These are phyloP conservation scores for Aspergillus aculeatinus DNA, from an alignment of 2,329 filamentous ascomycete genomes.

Conservation along the genomic window DNA sequence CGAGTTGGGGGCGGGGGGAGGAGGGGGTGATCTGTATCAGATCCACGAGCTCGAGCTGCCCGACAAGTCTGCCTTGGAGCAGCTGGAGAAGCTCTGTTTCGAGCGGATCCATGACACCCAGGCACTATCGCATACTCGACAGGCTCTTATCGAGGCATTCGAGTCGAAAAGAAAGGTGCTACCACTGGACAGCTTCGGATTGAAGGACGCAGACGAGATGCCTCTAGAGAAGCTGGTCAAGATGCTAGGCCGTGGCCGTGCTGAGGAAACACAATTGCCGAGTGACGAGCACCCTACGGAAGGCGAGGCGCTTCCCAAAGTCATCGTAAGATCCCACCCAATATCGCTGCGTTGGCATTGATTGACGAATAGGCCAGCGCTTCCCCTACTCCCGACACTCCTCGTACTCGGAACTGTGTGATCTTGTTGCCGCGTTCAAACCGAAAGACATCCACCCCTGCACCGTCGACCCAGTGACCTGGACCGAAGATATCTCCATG, in stretches of 20 bases:
- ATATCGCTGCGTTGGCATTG: neutral
- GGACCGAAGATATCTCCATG: constrained; percentile 66
- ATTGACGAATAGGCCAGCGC: constrained; percentile 34
- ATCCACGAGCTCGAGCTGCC: constrained; percentile 64
- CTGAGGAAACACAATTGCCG: constrained; percentile 1
- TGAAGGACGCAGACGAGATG: constrained; percentile 40
- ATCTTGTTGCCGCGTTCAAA: constrained; percentile 65
- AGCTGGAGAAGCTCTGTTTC: constrained; percentile 55
- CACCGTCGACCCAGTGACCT: constrained; percentile 64
- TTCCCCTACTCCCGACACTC: constrained; percentile 92
- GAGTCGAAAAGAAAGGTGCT: constrained; percentile 35
- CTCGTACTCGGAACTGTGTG: constrained; percentile 75
- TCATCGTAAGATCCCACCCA: constrained; percentile 31
- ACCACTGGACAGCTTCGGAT: constrained; percentile 38
- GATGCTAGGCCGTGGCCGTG: constrained; percentile 29
- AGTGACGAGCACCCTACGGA: neutral
- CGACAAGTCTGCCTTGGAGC: constrained; percentile 48
- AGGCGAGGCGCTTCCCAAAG: constrained; percentile 24
- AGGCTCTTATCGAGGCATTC: constrained; percentile 34
- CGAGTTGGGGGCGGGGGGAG: constrained; percentile 77
- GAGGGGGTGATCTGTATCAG: constrained; percentile 70
- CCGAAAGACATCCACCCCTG: constrained; percentile 81
- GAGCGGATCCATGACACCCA: constrained; percentile 34
- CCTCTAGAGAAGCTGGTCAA: constrained; percentile 36
- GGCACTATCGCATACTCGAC: constrained; percentile 28